Evolutionary conservation across 257 asterid species (phyloP).

Genomic region (Ilex asprella): DNA sequence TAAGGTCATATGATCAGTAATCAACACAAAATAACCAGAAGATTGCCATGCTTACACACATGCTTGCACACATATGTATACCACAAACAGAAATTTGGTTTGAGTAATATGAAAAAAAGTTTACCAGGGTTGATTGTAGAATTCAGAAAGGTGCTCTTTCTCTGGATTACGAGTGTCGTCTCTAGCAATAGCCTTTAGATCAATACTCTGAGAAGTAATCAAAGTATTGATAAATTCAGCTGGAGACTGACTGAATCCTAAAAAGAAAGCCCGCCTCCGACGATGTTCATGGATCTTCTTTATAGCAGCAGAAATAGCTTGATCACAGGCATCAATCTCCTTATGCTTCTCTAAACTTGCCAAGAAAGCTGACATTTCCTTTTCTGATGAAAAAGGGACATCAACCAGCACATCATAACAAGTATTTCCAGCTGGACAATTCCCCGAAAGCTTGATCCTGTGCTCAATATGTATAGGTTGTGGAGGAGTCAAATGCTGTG

Average conservation of each 20-base stretch:
- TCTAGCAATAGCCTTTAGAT: constrained; percentile 63
- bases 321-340: constrained; percentile 59
- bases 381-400: constrained; percentile 48
- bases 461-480: constrained; percentile 91
- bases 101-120: not conserved
- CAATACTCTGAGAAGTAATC: constrained; percentile 80
- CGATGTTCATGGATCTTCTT: constrained; percentile 62
- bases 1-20: not conserved
- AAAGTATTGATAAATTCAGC: constrained; percentile 72
- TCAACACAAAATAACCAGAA: not conserved
- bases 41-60: not conserved
- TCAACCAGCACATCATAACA: constrained; percentile 84
- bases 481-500: constrained; percentile 58
- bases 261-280: constrained; percentile 65
- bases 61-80: not conserved
- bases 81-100: not conserved
- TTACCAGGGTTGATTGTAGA: constrained; percentile 81
- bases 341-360: constrained; percentile 44
- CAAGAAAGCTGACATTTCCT: constrained; percentile 48
- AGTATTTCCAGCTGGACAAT: constrained; percentile 58
- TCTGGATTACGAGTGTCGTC: constrained; percentile 57
- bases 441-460: constrained; percentile 73
- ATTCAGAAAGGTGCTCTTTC: constrained; percentile 67
- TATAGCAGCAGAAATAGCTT: constrained; percentile 55
- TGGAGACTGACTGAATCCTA: constrained; percentile 91